Percentiles rank a stretch among this genome's conserved stretches.
Conservation (phyloP, 805 yeast species). For the Monosporozyma servazzii region DNA sequence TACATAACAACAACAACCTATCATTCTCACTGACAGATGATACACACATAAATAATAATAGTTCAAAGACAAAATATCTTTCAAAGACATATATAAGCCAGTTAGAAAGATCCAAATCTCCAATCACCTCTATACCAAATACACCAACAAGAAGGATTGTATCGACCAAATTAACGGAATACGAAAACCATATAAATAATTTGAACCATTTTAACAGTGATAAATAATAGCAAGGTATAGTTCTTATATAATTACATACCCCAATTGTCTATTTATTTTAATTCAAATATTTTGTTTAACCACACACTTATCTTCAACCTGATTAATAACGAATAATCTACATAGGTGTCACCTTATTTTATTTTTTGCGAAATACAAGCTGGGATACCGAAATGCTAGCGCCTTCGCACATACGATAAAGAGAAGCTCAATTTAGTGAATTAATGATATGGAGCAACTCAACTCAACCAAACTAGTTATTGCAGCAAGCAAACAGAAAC, state of each 20-base stretch:
- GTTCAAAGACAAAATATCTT: slow-evolving; percentile 3
- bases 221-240: background rate
- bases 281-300: no score
- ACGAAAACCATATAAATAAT: slow-evolving; percentile 1
- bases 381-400: no score
- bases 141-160: background rate
- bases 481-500: no score
- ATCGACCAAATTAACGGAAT: slow-evolving; percentile 1
- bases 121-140: background rate
- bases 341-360: no score
- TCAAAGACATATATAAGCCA: slow-evolving; percentile 5
- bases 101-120: background rate
- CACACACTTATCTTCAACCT: no score
- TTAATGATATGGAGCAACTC: no score
- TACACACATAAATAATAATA: background rate
- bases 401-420: no score
- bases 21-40: background rate
- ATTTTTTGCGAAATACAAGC: no score
- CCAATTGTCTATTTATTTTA: background rate
- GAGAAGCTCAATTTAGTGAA: no score
- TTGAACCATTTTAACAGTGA: background rate
- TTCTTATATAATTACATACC: background rate
- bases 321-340: no score
- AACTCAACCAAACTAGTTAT: no score
- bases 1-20: background rate